Conservation (phyloP, 2,329 filamentous ascomycete species). For the Ophiocordyceps sinensis region DNA sequence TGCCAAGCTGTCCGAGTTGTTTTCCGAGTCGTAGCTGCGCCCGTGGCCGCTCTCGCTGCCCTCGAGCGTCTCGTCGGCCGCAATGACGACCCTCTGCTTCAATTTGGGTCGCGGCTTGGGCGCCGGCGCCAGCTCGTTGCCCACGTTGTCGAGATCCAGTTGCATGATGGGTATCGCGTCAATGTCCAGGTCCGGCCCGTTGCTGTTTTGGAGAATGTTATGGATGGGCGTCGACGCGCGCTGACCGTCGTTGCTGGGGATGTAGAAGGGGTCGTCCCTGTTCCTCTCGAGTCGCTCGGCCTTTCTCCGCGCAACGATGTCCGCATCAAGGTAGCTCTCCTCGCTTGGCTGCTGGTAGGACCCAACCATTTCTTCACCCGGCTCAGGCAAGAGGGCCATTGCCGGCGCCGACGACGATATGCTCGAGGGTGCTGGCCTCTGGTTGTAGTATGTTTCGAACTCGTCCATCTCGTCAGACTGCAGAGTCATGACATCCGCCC, state of each 20-base stretch:
- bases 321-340: slow-evolving; percentile 55
- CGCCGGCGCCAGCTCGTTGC: slow-evolving; percentile 14
- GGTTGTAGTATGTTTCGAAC: slow-evolving; percentile 53
- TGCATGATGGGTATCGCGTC: slow-evolving; percentile 95
- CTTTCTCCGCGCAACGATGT: slow-evolving; percentile 59
- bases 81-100: slow-evolving; percentile 50
- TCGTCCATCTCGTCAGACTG: slow-evolving; percentile 45
- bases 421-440: slow-evolving; percentile 34
- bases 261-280: slow-evolving; percentile 93
- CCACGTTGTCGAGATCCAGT: slow-evolving; percentile 54
- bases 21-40: slow-evolving; percentile 39
- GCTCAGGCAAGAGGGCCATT: slow-evolving; percentile 35
- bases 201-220: slow-evolving; percentile 56
- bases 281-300: slow-evolving; percentile 70
- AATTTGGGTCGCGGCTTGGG: slow-evolving; percentile 24
- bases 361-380: slow-evolving; percentile 30
- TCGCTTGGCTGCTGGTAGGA: slow-evolving; percentile 48
- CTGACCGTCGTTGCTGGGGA: slow-evolving; percentile 41
- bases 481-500: slow-evolving; percentile 33
- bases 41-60: slow-evolving; percentile 31
- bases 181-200: slow-evolving; percentile 71
- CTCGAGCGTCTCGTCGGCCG: slow-evolving; percentile 58
- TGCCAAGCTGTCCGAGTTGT: slow-evolving; percentile 28
- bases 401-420: slow-evolving; percentile 38
- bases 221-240: slow-evolving; percentile 65